Base-by-base conservation (phyloP, 2,329 filamentous ascomycete genomes). In the Ophiognomonia clavigignenti-juglandacearum region DNA sequence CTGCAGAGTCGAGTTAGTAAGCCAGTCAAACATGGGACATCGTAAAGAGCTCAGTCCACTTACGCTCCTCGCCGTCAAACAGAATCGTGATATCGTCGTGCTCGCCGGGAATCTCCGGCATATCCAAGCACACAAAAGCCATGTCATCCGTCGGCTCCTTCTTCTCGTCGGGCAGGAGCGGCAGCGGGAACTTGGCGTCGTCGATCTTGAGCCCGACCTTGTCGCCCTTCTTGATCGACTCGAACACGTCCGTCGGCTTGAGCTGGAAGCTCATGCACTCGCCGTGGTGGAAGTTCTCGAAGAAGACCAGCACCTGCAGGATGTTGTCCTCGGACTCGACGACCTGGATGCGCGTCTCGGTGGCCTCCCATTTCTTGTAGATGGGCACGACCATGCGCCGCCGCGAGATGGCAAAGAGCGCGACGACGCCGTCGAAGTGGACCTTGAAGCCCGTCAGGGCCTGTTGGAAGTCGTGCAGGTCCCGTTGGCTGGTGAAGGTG, bases 291-390 rank as follows among this genome's bases (percentile, higher is more conserved):
- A 95, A 96, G 50, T 91, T 86, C 54, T 89, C 84, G 63, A 96
- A 93, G 68, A 95, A 96, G 3, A 84, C 89, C 19, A 95, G 69
- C 24, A 96, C 70, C 63, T 95, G 88, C 19, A 86, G 67, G 13
- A 86, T 78, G 58, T 82, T 86, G 26, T 45, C 43, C 53, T 90
- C 86, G 54, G 85, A 83, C 54, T 82, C 75, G 29, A 96, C 81
- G 31, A 96, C 74, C 62, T 96, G 90, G 7, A 96, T 73, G 29
- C 91, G 82, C 8, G 88, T 88, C 31, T 76, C 77, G n/a, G 76
- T 81, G 3, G 90, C 87, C 61, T 95, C 89, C 88, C 88, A 95
- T 64, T 93, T 93, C 69, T 96, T 95, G 70, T 95, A 87, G 55
- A 96, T 92, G 0, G 88, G 88, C 14, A 95, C 88, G 11, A 96